Evolutionary conservation across 2,329 filamentous ascomycete genomes (phyloP).

Genomic region (Rasamsonia emersonii): DNA sequence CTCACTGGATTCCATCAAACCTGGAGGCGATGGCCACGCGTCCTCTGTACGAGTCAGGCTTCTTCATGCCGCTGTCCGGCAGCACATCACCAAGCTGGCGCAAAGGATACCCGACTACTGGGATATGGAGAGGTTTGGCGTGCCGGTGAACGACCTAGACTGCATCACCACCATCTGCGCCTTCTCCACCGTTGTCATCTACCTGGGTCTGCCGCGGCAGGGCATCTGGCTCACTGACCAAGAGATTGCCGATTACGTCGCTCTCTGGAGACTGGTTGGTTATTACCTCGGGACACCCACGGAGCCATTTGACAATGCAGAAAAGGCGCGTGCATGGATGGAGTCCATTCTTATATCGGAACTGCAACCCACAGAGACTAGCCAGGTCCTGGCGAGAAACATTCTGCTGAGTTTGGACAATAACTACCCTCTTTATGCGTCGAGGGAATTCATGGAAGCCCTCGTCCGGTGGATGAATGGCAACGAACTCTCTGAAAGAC

Average conservation of each 20-base stretch:
- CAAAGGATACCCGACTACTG: constrained; percentile 54
- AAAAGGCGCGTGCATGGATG: constrained; percentile 53
- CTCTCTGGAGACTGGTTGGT: constrained; percentile 67
- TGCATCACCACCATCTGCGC: constrained; percentile 61
- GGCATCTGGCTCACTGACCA: constrained; percentile 56
- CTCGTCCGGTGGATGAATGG: constrained; percentile 64
- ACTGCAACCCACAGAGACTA: constrained; percentile 55
- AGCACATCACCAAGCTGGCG: constrained; percentile 54
- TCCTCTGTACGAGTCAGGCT: constrained; percentile 61
- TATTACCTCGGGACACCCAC: constrained; percentile 63
- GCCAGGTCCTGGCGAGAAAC: constrained; percentile 61
- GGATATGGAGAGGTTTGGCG: constrained; percentile 48
- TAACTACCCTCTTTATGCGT: constrained; percentile 57
- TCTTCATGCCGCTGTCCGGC: constrained; percentile 59
- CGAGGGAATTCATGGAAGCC: constrained; percentile 58
- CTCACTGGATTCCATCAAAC: constrained; percentile 56
- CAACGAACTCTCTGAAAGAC: constrained; percentile 48
- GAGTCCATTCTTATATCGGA: constrained; percentile 60
- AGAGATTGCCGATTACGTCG: constrained; percentile 62
- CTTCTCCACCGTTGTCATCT: constrained; percentile 62
- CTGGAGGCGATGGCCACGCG: constrained; percentile 56
- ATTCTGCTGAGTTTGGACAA: constrained; percentile 61
- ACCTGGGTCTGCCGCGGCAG: constrained; percentile 61
- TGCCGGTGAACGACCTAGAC: constrained; percentile 70
- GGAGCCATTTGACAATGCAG: constrained; percentile 48